Base-by-base conservation (phyloP, 225 moss, liverwort and hornwort species). In the Sphagnum tenellum region DNA sequence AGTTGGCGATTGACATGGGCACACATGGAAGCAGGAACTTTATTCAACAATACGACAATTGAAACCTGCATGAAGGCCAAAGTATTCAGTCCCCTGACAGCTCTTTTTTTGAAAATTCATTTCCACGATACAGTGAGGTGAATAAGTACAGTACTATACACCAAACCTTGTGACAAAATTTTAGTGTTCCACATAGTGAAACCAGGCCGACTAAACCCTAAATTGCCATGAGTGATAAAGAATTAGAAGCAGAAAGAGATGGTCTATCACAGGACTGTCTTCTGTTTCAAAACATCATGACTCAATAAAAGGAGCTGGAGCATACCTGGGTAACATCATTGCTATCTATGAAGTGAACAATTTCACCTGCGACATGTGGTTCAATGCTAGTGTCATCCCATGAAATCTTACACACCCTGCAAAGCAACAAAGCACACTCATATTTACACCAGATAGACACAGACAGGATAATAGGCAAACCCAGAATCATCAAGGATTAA, bases 321-420 rank as follows among this genome's bases (percentile, higher is more conserved):
- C 54, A 56, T 45, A 84, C 84, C 84, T 78, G 68, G 54, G 64
- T 64, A 49, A 65, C 66, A 51, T 73, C 84, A 8, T 61, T 46
- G n/a, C 59, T 55, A 55, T 84, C 81, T 67, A 69, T 81, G 55
- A 84, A 81, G 45, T 76, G 78, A 59, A 84, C 64, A 58, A 81
- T 58, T 64, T 84, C 81, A 44, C 64, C 75, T n/a, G 59, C 13
- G 44, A 58, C 71, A 66, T 55, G 64, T 8, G 55, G 64, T 64
- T 73, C 72, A 60, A 60, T 71, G 53, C 8, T 72, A 47, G 66
- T 64, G 44, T 81, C 69, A 59, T 62, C 69, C 78, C 75, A 81
- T 5, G 84, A 73, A 50, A 78, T 67, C 9, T 60, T 60, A 29
- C 55, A 69, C 53, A 65, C 73, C 51, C 84, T 84, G 81, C 62